A percentile compares a stretch with the other conserved stretches of the same genome.
Conservation (phyloP, 1,139 yeast species). For the Candida gigantensis region DNA sequence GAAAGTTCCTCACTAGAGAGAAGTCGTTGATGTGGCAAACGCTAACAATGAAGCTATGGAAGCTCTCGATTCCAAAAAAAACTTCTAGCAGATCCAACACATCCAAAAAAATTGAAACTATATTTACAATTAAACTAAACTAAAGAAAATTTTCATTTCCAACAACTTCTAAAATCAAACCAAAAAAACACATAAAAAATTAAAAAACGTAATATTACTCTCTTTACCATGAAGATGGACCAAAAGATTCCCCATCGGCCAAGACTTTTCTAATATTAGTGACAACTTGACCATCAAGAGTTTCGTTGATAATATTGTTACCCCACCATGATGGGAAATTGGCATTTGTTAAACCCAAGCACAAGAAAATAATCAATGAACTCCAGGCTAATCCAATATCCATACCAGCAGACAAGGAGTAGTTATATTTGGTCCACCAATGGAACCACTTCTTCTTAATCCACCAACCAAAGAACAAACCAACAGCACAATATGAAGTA, state of each 20-base stretch:
- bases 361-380: conserved; percentile 40
- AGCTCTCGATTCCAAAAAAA: no score
- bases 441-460: conserved; percentile 41
- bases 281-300: conserved; percentile 12
- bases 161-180: no score
- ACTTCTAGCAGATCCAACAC: no score
- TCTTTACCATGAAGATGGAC: conserved; percentile 23
- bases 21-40: no score
- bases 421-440: conserved; percentile 49
- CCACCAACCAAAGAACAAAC: conserved; percentile 30
- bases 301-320: conserved; percentile 16
- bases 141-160: no score
- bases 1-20: no score
- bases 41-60: no score
- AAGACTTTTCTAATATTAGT: conserved; percentile 18
- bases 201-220: no score
- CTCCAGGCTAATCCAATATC: conserved; percentile 48
- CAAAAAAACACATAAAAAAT: no score
- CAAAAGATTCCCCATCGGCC: conserved; percentile 21
- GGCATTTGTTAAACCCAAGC: conserved; percentile 30
- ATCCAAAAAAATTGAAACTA: no score
- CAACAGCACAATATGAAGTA: conserved; percentile 40
- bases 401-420: conserved; percentile 43
- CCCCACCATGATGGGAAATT: conserved; percentile 44
- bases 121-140: no score